Conservation (phyloP, 352 stramenopile genomes). For the Globisporangium barbulae region DNA sequence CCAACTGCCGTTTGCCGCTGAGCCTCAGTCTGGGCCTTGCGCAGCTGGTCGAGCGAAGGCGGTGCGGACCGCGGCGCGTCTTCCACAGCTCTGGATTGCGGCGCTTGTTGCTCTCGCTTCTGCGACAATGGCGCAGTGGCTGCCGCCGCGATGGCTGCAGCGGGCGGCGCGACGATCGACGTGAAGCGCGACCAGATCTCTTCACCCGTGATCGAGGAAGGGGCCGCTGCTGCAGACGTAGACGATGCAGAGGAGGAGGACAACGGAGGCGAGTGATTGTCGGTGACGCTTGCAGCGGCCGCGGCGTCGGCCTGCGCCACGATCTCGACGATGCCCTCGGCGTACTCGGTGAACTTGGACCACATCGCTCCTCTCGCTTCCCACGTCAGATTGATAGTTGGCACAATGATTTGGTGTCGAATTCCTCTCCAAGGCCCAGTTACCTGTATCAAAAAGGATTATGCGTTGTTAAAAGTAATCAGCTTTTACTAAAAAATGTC, state of each 20-base stretch:
- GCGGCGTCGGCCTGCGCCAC: constrained; percentile 49
- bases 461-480: no score
- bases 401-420: neutral
- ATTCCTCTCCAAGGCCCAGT: no score
- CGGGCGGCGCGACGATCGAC: constrained; percentile 44
- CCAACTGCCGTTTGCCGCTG: neutral
- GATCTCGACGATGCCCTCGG: constrained; percentile 60
- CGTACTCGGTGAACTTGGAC: constrained; percentile 59
- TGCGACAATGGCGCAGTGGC: constrained; percentile 1
- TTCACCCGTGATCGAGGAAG: constrained; percentile 18
- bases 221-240: neutral
- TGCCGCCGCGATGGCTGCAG: neutral
- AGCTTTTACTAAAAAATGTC: no score
- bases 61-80: constrained; percentile 3
- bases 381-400: neutral
- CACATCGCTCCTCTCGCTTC: constrained; percentile 38
- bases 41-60: constrained; percentile 19
- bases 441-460: no score
- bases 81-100: neutral
- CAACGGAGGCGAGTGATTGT: constrained; percentile 17
- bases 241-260: constrained; percentile 2
- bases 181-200: constrained; percentile 40
- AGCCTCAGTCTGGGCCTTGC: constrained; percentile 12
- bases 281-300: constrained; percentile 2
- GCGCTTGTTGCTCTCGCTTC: constrained; percentile 4